A percentile compares a stretch with the other conserved stretches of the same genome.
phyloP scores from a whole-genome alignment of 1,139 yeast species.

The Suhomyces panamericanus region DNA sequence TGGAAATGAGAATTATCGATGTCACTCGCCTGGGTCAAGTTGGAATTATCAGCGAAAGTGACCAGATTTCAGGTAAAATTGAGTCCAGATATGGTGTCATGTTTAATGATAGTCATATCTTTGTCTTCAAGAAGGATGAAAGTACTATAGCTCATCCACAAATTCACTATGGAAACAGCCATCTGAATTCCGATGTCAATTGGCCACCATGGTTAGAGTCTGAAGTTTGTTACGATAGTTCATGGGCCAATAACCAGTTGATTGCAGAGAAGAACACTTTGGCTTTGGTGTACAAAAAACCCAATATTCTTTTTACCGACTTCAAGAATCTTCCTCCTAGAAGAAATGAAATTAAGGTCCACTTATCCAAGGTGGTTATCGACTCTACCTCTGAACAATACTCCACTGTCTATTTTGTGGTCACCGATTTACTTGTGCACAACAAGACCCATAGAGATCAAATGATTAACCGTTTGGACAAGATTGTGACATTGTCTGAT shows the following conservation, averaged over 20 bases:
- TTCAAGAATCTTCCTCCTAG: slow-evolving; percentile 21
- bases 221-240: slow-evolving; percentile 74
- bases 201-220: slow-evolving; percentile 89
- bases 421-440: slow-evolving; percentile 65
- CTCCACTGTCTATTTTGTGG: slow-evolving; percentile 61
- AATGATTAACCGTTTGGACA: slow-evolving; percentile 60
- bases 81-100: slow-evolving; percentile 73
- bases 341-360: slow-evolving; percentile 44
- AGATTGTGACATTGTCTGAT: slow-evolving; percentile 68
- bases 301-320: slow-evolving; percentile 60
- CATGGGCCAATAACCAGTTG: slow-evolving; percentile 53
- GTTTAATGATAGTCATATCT: slow-evolving; percentile 69
- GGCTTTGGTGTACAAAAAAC: slow-evolving; percentile 61
- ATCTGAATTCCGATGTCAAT: slow-evolving; percentile 20
- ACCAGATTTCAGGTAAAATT: slow-evolving; percentile 47
- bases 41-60: slow-evolving; percentile 37
- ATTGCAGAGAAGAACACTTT: slow-evolving; percentile 65
- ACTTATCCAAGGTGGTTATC: slow-evolving; percentile 68
- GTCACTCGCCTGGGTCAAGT: slow-evolving; percentile 54
- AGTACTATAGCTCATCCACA: slow-evolving; percentile 24
- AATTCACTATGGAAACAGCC: slow-evolving; percentile 27
- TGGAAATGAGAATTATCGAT: slow-evolving; percentile 65
- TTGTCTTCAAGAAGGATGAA: slow-evolving; percentile 55
- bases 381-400: slow-evolving; percentile 77
- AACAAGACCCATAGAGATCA: slow-evolving; percentile 61